phyloP scores from a whole-genome alignment of 148 eudicot species.

The Dysphania ambrosioides region DNA sequence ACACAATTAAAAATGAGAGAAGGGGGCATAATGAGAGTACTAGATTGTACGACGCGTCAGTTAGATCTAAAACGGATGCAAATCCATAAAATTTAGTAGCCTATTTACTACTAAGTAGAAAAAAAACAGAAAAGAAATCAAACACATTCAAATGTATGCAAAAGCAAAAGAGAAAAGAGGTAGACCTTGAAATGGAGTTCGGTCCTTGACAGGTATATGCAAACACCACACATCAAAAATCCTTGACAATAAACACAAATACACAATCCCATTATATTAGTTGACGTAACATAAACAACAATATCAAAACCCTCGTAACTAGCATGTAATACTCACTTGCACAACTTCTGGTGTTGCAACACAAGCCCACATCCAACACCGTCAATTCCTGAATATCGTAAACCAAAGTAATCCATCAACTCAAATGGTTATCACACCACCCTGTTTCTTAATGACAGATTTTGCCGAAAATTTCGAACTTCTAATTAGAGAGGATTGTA shows the following conservation, averaged over 20 bases:
- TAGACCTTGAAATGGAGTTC: slow-evolving; percentile 52
- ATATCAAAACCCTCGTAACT: no score
- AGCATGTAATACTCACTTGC: slow-evolving; percentile 39
- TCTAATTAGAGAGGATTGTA: no score
- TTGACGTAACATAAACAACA: slow-evolving; percentile 16
- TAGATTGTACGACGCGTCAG: not conserved
- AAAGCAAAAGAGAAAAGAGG: not conserved
- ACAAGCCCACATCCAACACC: slow-evolving; percentile 55
- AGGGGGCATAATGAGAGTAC: not conserved
- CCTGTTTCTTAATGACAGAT: no score
- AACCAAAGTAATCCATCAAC: not conserved
- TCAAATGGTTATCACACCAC: no score
- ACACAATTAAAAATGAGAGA: not conserved
- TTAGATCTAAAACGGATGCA: no score
- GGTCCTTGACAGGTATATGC: slow-evolving; percentile 53
- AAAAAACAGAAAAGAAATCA: no score
- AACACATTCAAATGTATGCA: not conserved
- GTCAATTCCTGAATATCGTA: slow-evolving; percentile 43
- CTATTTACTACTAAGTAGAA: no score
- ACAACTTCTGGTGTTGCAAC: slow-evolving; percentile 47
- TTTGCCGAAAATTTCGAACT: no score
- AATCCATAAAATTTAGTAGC: no score
- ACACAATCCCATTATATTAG: slow-evolving; percentile 7
- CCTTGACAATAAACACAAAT: slow-evolving; percentile 35
- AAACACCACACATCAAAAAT: slow-evolving; percentile 58